Conservation (phyloP, 352 stramenopile genomes). For the Globisporangium acanthophoron region DNA sequence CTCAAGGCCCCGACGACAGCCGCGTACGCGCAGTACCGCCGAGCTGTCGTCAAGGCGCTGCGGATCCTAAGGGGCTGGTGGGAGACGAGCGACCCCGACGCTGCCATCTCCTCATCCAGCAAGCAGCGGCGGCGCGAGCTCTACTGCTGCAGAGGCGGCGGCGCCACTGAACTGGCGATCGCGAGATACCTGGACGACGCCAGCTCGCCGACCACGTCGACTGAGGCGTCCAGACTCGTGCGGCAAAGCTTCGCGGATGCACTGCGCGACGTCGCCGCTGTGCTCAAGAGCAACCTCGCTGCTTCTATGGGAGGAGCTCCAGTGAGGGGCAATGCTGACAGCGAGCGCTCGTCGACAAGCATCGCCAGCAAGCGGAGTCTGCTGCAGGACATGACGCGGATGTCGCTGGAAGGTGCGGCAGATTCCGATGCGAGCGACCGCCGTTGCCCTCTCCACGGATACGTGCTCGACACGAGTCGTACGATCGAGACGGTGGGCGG, state of each 20-base stretch:
- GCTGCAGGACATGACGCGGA: slow-evolving; percentile 17
- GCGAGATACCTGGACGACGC: slow-evolving; percentile 17
- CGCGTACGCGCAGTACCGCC: slow-evolving; percentile 66
- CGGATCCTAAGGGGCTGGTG: slow-evolving; percentile 45
- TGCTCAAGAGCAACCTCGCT: slow-evolving; percentile 19
- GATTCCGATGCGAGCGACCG: not conserved
- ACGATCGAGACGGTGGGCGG: slow-evolving; percentile 24
- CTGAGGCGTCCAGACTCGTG: slow-evolving; percentile 5
- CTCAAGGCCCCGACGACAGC: slow-evolving; percentile 50
- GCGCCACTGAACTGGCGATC: slow-evolving; percentile 38
- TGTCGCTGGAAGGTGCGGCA: slow-evolving; percentile 6
- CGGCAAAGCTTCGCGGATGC: slow-evolving; percentile 19
- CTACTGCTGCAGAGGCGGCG: slow-evolving; percentile 36
- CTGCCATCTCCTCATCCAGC: not conserved
- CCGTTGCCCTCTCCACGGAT: slow-evolving; percentile 6
- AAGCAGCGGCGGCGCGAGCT: not conserved
- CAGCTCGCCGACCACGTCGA: not conserved
- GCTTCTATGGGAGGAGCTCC: not conserved
- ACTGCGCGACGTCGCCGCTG: slow-evolving; percentile 29
- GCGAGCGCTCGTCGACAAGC: not conserved
- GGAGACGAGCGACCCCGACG: slow-evolving; percentile 6
- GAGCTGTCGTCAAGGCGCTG: slow-evolving; percentile 44
- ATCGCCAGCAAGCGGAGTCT: slow-evolving; percentile 19
- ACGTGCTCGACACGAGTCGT: slow-evolving; percentile 25
- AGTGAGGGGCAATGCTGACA: not conserved